Evolutionary conservation across 2,329 filamentous ascomycete species (phyloP), one percentile per base, ranked within the genome.

Genomic region (Berkeleyomyces rouxiae): DNA sequence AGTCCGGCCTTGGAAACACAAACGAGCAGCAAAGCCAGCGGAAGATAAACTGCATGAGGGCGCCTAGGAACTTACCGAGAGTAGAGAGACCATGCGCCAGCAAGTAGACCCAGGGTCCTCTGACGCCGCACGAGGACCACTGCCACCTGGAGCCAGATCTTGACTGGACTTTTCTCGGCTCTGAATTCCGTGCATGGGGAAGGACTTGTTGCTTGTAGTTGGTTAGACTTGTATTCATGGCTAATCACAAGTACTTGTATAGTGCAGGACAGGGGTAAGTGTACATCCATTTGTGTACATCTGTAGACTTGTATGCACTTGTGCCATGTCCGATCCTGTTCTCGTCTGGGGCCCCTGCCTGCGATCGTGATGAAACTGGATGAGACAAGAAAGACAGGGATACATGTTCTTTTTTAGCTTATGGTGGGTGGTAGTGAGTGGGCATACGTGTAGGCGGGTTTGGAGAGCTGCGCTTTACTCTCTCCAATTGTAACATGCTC

Each of bases 161-260:
- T n/a, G 46, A 9, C 13, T 47, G 46, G n/a, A 3, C 46, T 49
- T 53, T 36, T 37, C 49, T 53, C 49, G 49, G 49, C 36, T 53
- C 49, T 53, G 49, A 33, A 53, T 53, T 53, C 49, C 49, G 49
- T 53, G 49, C 49, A 53, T 53, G 49, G 49, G 49, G 31, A 53
- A 23, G 23, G 23, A 23, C 23, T 23, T 23, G 23, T 23, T 23
- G 23, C 23, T 23, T 23, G 23, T 23, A 23, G 23, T 23, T 23
- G 23, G 23, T 23, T 23, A 2, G 23, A 23, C 23, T 23, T 23
- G 23, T 23, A 23, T 23, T 2, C 23, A 23, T 23, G 23, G 23
- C 23, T 23, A 23, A 23, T 23, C 23, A 23, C 23, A 23, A 23
- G 23, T 23, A 23, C 23, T 23, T 23, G 23, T 23, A 23, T 23